phyloP scores from a whole-genome alignment of 257 asterid species.

The Petrea volubilis region DNA sequence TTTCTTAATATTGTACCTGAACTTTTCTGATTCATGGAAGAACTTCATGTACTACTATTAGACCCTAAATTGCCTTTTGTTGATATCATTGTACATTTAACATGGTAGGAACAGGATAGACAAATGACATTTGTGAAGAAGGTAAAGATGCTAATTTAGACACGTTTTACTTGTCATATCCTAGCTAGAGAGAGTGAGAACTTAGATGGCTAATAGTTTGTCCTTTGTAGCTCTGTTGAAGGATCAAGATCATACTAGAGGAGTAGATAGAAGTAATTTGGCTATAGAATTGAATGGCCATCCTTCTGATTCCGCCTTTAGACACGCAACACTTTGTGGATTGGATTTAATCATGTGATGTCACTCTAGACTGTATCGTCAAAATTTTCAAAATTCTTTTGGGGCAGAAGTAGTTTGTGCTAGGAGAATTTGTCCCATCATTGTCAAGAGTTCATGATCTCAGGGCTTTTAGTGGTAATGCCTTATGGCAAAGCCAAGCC shows the following conservation, averaged over 20 bases:
- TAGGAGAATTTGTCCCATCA: neutral
- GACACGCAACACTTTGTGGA: neutral
- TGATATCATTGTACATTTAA: neutral
- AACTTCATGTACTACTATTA: neutral
- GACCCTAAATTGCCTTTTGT: neutral
- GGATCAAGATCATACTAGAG: constrained; percentile 1
- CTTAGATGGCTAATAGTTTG: neutral
- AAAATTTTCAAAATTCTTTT: neutral
- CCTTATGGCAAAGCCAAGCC: constrained; percentile 1
- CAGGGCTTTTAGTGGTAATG: neutral
- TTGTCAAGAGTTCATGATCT: neutral
- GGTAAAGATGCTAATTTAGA: neutral
- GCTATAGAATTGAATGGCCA: neutral
- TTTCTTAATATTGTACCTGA: neutral
- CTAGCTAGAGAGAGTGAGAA: neutral
- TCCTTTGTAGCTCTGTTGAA: neutral
- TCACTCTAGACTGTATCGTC: neutral
- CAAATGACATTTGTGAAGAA: neutral
- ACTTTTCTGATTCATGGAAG: neutral
- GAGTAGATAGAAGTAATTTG: neutral
- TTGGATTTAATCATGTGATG: neutral
- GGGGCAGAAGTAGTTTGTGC: neutral
- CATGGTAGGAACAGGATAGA: neutral
- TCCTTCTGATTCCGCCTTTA: neutral
- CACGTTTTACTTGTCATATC: neutral